These are phyloP conservation scores for Neopestalotiopsis sp. DNA, from an alignment of 2,329 filamentous ascomycete genomes.

Conservation along the genomic window DNA sequence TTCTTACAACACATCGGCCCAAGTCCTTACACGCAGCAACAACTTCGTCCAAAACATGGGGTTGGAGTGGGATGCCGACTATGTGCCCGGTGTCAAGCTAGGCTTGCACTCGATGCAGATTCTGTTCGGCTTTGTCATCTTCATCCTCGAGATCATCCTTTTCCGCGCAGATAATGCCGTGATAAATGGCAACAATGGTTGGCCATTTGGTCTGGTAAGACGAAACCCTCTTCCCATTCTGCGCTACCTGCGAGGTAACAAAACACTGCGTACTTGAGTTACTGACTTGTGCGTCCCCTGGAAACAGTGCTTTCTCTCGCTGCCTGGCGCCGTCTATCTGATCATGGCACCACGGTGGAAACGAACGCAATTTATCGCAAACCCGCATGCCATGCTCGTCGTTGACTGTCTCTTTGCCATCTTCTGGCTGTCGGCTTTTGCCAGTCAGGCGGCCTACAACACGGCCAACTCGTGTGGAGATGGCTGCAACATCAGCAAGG, in stretches of 20 bases:
- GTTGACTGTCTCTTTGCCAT: conserved; percentile 63
- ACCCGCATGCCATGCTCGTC: conserved; percentile 64
- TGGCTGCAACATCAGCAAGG: conserved; percentile 66
- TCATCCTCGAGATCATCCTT: conserved; percentile 64
- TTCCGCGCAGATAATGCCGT: conserved; percentile 53
- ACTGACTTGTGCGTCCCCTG: conserved; percentile 18
- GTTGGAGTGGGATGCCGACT: conserved; percentile 56
- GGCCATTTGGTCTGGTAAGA: conserved; percentile 68
- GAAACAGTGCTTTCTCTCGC: conserved; percentile 65
- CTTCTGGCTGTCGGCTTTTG: conserved; percentile 71
- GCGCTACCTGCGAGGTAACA: background rate
- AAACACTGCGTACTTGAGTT: background rate
- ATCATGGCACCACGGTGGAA: conserved; percentile 68
- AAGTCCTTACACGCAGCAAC: background rate
- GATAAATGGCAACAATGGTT: conserved; percentile 64
- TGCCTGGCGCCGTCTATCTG: conserved; percentile 69
- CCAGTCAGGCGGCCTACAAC: conserved; percentile 69
- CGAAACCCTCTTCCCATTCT: background rate
- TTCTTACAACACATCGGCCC: background rate
- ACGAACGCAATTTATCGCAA: conserved; percentile 64
- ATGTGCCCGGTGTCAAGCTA: conserved; percentile 61
- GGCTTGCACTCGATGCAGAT: conserved; percentile 62
- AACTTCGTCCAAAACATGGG: conserved; percentile 3
- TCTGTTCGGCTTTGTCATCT: conserved; percentile 58
- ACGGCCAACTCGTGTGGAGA: conserved; percentile 57